Conservation (phyloP, 495 filamentous ascomycete genomes). For the Wilcoxina mikolae region DNA sequence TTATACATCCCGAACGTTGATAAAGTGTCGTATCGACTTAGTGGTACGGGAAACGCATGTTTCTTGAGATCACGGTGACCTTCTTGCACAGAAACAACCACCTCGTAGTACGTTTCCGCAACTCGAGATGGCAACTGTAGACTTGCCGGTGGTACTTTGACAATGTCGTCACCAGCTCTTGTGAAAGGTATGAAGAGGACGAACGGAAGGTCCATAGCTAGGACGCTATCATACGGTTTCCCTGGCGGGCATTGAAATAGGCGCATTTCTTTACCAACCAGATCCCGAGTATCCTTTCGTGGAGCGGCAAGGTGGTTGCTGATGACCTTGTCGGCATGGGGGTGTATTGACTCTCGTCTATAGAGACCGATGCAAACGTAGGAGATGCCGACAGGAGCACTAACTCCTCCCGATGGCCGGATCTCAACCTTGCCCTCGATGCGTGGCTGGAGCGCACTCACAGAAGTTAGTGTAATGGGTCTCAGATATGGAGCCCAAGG, state of each 20-base stretch:
- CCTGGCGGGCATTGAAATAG: constrained; percentile 74
- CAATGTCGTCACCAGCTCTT: constrained; percentile 69
- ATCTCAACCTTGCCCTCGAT: constrained; percentile 98
- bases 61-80: constrained; percentile 71
- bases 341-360: constrained; percentile 90
- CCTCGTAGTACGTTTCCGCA: constrained; percentile 91
- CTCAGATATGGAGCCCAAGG: not conserved
- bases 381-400: constrained; percentile 77
- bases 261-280: constrained; percentile 90
- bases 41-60: constrained; percentile 79
- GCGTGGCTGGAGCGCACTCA: constrained; percentile 48
- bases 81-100: constrained; percentile 91
- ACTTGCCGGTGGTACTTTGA: constrained; percentile 81
- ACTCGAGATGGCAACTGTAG: constrained; percentile 79
- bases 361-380: constrained; percentile 89
- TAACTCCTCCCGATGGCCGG: constrained; percentile 64
- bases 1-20: constrained; percentile 99
- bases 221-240: constrained; percentile 69
- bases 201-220: constrained; percentile 96
- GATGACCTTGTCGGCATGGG: constrained; percentile 79
- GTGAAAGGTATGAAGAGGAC: constrained; percentile 95
- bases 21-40: constrained; percentile 84
- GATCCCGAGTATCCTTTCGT: constrained; percentile 74
- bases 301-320: constrained; percentile 87
- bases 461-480: not conserved